Evolutionary conservation across 768 basidiomycete genomes (phyloP), one percentile per base, ranked within the genome.

Genomic region (Lanmaoa rubissima): DNA sequence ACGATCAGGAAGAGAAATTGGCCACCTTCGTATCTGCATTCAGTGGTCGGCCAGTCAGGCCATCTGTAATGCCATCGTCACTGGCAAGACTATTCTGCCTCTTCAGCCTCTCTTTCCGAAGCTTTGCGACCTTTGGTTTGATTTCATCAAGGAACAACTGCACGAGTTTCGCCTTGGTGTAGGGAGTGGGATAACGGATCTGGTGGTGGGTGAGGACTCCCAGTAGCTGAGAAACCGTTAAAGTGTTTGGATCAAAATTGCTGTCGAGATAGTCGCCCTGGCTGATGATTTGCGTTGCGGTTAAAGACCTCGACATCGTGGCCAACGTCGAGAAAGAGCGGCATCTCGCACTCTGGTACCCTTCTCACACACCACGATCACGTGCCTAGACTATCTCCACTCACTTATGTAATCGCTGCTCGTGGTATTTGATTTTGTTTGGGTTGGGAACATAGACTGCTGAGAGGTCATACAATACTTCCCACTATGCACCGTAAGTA

Each of bases 31-130:
- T 65, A 48, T 71, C 74, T 44, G 74, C 78, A 63, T 72, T 76
- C 57, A 93, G 70, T 36, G 81, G 86, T 67, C 79, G 72, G n/a
- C 92, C 92, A 8, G 92, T 92, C n/a, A 85, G 59, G 21, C 92
- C 92, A 69, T 94, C 89, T 39, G 76, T 83, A 51, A 94, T 93
- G 5, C 91, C 92, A 54, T 90, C 86, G 58, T 90, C 88, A 64
- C 90, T 92, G 6, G 92, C 85, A 49, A 79, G 70, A 60, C 88
- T 91, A 50, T 83, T 85, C 69, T 84, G 81, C 60, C 78, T 82
- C 74, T 83, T 84, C 39, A 85, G 55, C 45, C 83, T 77, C 59
- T 92, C 86, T 57, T 79, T 84, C 69, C 81, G 85, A 54, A 88
- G 73, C 61, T 82, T 84, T 28, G 69, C 65, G 12, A 79, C 73